Evolutionary conservation across 2,329 filamentous ascomycete genomes (phyloP), one percentile per base, ranked within the genome.

Genomic region (Hypoxylon sp.): DNA sequence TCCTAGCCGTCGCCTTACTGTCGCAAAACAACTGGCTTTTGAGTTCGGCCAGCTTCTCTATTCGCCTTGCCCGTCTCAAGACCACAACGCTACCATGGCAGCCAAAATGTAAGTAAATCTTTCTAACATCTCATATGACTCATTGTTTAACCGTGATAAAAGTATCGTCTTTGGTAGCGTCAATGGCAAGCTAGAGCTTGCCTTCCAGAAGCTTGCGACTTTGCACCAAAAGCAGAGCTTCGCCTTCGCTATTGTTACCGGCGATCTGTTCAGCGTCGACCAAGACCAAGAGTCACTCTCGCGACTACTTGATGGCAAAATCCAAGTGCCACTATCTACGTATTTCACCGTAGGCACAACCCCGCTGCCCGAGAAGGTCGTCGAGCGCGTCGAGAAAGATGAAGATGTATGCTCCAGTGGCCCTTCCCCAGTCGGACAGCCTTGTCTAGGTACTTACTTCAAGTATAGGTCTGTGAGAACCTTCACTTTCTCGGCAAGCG

Each of bases 221-320:
- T 82, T 98, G 2, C 94, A 98, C 71, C 81, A 88, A 34, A 98
- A 97, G 79, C 95, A 97, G 75, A 85, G 84, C 73, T 98, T 99
- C 76, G 85, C 91, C 13, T 91, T 97, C 71, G 93, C 92, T 15
- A 88, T 99, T 57, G 81, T 97, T 30, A 87, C 88, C 8, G 95
- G 95, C 56, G 91, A 97, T 73, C 83, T 98, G 6, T 98, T 98
- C 73, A 81, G 84, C 17, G 79, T 84, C 44, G 79, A 82, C 1
- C 83, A 88, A 47, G 85, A 91, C 54, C 82, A 88, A 41, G 82
- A 86, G 11, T 75, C 79, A 8, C 78, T 95, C 4, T 79, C 82
- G 10, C 84, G 86, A 8, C 84, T 99, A 3, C 78, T 98, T 0
- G 79, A 86, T 24, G 93, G 93, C n/a, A 82, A 85, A 10, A 89